phyloP scores from a whole-genome alignment of 129 eudicot genomes.

The Pseudognaphalium luteoalbum region DNA sequence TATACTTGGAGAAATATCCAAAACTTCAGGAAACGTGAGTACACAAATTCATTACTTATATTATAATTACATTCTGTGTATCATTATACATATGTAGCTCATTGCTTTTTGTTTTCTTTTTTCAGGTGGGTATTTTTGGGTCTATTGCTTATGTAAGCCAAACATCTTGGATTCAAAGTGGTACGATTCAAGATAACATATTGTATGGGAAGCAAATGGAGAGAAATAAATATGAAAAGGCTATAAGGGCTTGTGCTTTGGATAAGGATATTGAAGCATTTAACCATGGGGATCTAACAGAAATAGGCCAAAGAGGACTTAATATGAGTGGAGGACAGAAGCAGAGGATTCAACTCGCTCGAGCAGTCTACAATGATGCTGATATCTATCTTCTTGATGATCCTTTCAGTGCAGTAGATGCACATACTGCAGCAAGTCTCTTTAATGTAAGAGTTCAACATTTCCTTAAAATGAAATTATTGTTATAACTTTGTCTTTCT shows the following conservation, averaged over 20 bases:
- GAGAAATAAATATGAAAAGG: constrained; percentile 48
- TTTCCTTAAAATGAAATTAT: background rate
- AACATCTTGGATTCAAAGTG: constrained; percentile 74
- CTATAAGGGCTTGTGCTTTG: constrained; percentile 59
- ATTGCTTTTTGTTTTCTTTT: background rate
- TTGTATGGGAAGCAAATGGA: constrained; percentile 75
- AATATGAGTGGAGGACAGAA: constrained; percentile 92
- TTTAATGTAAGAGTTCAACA: constrained; percentile 51
- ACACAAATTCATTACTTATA: background rate
- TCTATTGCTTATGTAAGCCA: constrained; percentile 74
- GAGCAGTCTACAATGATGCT: constrained; percentile 84
- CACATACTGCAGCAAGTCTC: constrained; percentile 82
- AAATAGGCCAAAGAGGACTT: constrained; percentile 86
- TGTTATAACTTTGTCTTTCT: background rate
- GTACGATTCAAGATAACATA: constrained; percentile 64
- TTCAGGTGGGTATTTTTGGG: constrained; percentile 52
- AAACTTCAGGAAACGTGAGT: constrained; percentile 54
- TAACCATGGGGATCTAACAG: constrained; percentile 71
- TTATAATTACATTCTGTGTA: background rate
- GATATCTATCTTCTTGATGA: constrained; percentile 87
- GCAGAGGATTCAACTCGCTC: constrained; percentile 87
- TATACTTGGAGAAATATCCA: constrained; percentile 70
- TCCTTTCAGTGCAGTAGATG: constrained; percentile 90
- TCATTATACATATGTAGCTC: background rate
- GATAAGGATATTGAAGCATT: constrained; percentile 65